Evolutionary conservation across 371 early-diverging fungal species (phyloP).

Genomic region (Mucor plumbeus): DNA sequence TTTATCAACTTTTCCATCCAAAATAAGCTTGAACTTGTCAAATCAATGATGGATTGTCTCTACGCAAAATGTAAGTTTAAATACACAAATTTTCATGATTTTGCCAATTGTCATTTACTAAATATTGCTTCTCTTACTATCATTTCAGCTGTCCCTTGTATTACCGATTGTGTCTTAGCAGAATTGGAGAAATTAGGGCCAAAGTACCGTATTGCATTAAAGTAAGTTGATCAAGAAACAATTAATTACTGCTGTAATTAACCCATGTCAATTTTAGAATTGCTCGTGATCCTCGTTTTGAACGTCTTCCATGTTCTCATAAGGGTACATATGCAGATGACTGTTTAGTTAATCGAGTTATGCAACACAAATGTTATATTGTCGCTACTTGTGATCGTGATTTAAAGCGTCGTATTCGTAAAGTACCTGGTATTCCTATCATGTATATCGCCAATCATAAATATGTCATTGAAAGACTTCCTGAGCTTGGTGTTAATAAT

Average conservation of each 20-base stretch:
- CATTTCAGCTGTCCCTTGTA: slow-evolving; percentile 83
- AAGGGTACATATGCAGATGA: slow-evolving; percentile 99
- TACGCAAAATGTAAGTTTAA: slow-evolving; percentile 86
- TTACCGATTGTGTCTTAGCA: slow-evolving; percentile 99
- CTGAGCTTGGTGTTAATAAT: slow-evolving; percentile 71
- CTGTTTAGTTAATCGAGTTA: slow-evolving; percentile 97
- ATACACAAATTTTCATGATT: no score
- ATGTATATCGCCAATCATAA: slow-evolving; percentile 96
- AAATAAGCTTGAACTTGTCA: slow-evolving; percentile 97
- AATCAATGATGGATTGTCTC: slow-evolving; percentile 98
- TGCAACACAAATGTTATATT: slow-evolving; percentile 98
- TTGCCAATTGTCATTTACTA: no score
- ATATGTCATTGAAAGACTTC: slow-evolving; percentile 96
- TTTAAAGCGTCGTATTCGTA: slow-evolving; percentile 97
- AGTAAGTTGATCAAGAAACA: slow-evolving; percentile 46
- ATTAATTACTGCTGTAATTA: not conserved
- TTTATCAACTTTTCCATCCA: slow-evolving; percentile 99
- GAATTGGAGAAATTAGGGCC: slow-evolving; percentile 99
- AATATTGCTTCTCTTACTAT: not conserved
- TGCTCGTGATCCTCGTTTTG: slow-evolving; percentile 96
- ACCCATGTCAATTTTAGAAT: slow-evolving; percentile 54
- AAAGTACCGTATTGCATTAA: slow-evolving; percentile 95
- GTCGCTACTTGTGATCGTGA: slow-evolving; percentile 99
- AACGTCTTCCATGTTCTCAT: slow-evolving; percentile 97
- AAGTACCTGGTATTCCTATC: slow-evolving; percentile 99